A percentile compares a stretch with the other conserved stretches of the same genome.
These are phyloP conservation scores for Hortiboletus campestris DNA, from an alignment of 768 basidiomycete species.

Conservation along the genomic window DNA sequence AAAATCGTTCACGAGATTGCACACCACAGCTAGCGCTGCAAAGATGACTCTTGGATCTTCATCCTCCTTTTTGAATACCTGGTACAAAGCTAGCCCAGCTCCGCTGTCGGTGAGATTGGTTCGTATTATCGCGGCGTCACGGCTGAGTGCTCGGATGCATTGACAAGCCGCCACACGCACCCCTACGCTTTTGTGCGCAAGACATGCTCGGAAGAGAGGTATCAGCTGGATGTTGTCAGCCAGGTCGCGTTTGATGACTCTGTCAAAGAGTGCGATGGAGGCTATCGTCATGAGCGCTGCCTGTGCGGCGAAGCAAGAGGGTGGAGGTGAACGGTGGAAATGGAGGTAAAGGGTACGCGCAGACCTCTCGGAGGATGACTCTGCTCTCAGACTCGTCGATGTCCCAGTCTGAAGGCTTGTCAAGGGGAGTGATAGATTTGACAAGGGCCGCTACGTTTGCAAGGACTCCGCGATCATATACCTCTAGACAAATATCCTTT, in stretches of 20 bases:
- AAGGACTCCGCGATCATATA: constrained; percentile 69
- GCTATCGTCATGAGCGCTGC: constrained; percentile 75
- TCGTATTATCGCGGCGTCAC: constrained; percentile 75
- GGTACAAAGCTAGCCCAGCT: constrained; percentile 68
- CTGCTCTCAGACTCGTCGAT: constrained; percentile 65
- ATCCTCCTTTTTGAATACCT: constrained; percentile 51
- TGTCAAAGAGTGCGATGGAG: constrained; percentile 67
- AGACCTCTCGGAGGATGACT: constrained; percentile 61
- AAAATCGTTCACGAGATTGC: constrained; percentile 85
- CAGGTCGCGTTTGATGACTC: constrained; percentile 67
- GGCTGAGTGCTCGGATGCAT: constrained; percentile 73
- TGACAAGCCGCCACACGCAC: constrained; percentile 88
- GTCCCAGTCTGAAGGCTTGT: constrained; percentile 52
- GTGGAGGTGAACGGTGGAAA: neutral
- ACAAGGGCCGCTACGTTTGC: constrained; percentile 51
- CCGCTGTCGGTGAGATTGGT: constrained; percentile 86
- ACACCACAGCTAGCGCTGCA: constrained; percentile 72
- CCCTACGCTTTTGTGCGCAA: constrained; percentile 63
- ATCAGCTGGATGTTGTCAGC: constrained; percentile 59
- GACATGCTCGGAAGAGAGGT: constrained; percentile 49
- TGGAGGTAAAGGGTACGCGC: constrained; percentile 4
- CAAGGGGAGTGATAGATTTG: constrained; percentile 50
- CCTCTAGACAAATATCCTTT: constrained; percentile 59
- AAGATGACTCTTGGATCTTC: constrained; percentile 70
- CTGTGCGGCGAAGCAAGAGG: constrained; percentile 33